A percentile compares a stretch with the other conserved stretches of the same genome.
phyloP scores from a whole-genome alignment of 2,329 filamentous ascomycete genomes.

The Alternaria gansuensis region DNA sequence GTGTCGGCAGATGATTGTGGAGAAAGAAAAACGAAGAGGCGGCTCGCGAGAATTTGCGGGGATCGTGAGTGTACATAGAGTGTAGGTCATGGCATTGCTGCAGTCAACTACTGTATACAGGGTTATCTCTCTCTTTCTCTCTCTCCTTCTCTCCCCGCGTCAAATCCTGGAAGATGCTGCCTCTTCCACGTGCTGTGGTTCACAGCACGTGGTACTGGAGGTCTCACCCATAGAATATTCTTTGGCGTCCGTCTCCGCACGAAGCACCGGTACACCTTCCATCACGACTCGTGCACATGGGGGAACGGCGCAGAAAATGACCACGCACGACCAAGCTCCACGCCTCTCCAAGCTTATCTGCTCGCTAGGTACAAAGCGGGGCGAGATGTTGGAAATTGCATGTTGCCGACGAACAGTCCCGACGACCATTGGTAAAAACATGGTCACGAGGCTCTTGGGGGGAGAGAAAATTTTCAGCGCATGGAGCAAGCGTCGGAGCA shows the following conservation, averaged over 20 bases:
- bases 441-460: slow-evolving; percentile 22
- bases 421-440: not conserved
- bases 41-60: slow-evolving; percentile 13
- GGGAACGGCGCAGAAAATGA: slow-evolving; percentile 14
- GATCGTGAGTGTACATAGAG: not conserved
- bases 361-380: slow-evolving; percentile 8
- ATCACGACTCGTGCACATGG: slow-evolving; percentile 9
- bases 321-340: slow-evolving; percentile 13
- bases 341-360: slow-evolving; percentile 4
- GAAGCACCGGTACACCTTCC: not conserved
- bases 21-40: slow-evolving; percentile 11
- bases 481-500: slow-evolving; percentile 23
- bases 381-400: not conserved
- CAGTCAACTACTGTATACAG: not conserved
- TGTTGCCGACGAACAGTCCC: slow-evolving; percentile 20
- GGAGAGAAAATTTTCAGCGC: slow-evolving; percentile 20
- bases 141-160: not conserved
- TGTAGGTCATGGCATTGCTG: not conserved
- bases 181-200: slow-evolving; percentile 4
- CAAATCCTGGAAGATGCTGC: slow-evolving; percentile 6
- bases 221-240: not conserved
- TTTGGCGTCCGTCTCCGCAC: not conserved
- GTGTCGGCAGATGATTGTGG: slow-evolving; percentile 28
- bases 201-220: slow-evolving; percentile 1
- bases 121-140: not conserved